A percentile compares a stretch with the other conserved stretches of the same genome.
These are phyloP conservation scores for Fragilaria crotonensis DNA, from an alignment of 108 stramenopile species.

Conservation along the genomic window DNA sequence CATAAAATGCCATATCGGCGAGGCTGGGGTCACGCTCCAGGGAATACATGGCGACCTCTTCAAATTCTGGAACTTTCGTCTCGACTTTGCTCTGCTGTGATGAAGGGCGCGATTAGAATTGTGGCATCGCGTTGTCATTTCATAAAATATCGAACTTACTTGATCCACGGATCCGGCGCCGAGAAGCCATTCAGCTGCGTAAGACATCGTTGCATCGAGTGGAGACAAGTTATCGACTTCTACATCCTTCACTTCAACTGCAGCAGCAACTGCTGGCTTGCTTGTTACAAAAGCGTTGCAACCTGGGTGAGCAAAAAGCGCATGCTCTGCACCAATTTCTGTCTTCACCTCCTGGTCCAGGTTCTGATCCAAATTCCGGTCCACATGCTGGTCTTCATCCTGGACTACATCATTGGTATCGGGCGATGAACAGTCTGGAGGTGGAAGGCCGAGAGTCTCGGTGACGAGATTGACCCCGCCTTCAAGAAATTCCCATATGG, in stretches of 20 bases:
- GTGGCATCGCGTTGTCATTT: not conserved
- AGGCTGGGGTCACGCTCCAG: constrained; percentile 20
- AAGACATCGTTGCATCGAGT: too few species aligned
- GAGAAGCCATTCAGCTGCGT: too few species aligned
- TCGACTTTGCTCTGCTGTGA: not conserved
- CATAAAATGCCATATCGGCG: constrained; percentile 27
- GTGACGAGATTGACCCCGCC: constrained; percentile 22
- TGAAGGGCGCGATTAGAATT: not conserved
- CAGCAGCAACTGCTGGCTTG: not conserved
- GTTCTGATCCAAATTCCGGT: too few species aligned
- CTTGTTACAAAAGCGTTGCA: not conserved
- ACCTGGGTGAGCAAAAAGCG: not conserved
- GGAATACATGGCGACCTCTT: not conserved
- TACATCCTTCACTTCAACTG: too few species aligned
- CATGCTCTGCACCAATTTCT: not conserved
- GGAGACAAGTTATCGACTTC: too few species aligned
- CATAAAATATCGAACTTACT: not conserved
- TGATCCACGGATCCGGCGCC: too few species aligned
- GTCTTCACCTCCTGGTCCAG: not conserved
- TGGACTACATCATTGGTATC: too few species aligned
- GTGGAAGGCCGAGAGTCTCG: constrained; percentile 11
- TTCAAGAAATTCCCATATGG: constrained; percentile 16
- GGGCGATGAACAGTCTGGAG: not conserved
- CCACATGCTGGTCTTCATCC: too few species aligned
- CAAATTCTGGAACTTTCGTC: not conserved